Conservation (phyloP, 108 stramenopile species). For the Cyclotella sp. region DNA sequence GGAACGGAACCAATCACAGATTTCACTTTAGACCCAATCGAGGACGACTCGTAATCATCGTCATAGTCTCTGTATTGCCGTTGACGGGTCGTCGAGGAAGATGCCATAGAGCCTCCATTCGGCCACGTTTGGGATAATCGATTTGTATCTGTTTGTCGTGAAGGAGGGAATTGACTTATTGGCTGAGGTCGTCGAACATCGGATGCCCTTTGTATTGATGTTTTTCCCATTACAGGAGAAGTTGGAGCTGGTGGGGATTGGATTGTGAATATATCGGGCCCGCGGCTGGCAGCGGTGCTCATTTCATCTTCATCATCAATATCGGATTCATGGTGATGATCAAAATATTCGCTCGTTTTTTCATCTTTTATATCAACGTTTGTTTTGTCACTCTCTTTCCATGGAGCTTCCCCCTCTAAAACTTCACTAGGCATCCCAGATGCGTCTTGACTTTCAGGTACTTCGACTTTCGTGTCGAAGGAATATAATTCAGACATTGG, state of each 20-base stretch:
- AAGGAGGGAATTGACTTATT: slow-evolving; percentile 12
- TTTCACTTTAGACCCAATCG: slow-evolving; percentile 48
- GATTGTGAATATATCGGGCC: background rate
- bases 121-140: slow-evolving; percentile 16
- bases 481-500: slow-evolving; percentile 49
- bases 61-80: slow-evolving; percentile 26
- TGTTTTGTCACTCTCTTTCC: no score
- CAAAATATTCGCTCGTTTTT: no score
- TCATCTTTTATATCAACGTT: no score
- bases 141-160: background rate
- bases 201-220: background rate
- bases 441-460: slow-evolving; percentile 22
- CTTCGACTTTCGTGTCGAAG: slow-evolving; percentile 5
- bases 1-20: slow-evolving; percentile 37
- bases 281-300: no score
- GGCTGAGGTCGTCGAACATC: background rate
- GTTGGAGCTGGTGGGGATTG: background rate
- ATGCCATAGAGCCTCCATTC: slow-evolving; percentile 15
- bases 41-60: slow-evolving; percentile 40
- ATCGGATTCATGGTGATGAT: no score
- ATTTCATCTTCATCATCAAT: no score
- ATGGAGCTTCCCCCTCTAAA: background rate
- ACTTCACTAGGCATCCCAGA: background rate
- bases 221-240: background rate
- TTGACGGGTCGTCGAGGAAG: slow-evolving; percentile 2